Conservation (phyloP, 192 early-diverging fungal genomes). For the Radiomyces spectabilis region DNA sequence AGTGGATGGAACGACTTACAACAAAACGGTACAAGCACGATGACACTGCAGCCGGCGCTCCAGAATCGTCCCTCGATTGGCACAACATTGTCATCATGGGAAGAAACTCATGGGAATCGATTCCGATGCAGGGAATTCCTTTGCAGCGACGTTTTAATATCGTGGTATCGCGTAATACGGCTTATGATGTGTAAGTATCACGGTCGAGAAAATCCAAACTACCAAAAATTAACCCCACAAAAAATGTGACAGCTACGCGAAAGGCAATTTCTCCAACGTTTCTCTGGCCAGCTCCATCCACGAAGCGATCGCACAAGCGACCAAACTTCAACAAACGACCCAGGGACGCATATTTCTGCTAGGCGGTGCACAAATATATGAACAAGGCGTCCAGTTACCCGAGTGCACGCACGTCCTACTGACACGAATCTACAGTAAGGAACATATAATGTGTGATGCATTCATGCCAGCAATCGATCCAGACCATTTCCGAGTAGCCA, state of each 20-base stretch:
- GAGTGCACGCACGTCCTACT: conserved; percentile 55
- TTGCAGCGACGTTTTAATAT: conserved; percentile 74
- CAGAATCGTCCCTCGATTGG: neutral
- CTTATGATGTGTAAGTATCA: conserved; percentile 23
- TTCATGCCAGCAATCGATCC: conserved; percentile 60
- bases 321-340: conserved; percentile 17
- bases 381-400: conserved; percentile 49
- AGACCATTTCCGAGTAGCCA: conserved; percentile 20
- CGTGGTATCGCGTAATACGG: conserved; percentile 60
- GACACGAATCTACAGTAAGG: conserved; percentile 46
- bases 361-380: conserved; percentile 71
- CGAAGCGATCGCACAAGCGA: conserved; percentile 19
- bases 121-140: conserved; percentile 70
- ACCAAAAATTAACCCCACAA: neutral
- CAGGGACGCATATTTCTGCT: conserved; percentile 59
- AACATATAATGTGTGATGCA: conserved; percentile 60
- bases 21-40: conserved; percentile 8
- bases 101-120: conserved; percentile 82
- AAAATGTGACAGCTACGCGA: neutral
- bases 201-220: neutral
- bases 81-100: conserved; percentile 91
- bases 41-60: no score
- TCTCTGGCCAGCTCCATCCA: neutral
- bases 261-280: neutral
- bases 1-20: conserved; percentile 68